Evolutionary conservation across 768 basidiomycete genomes (phyloP).

Genomic region (Leccinum incarnatum): DNA sequence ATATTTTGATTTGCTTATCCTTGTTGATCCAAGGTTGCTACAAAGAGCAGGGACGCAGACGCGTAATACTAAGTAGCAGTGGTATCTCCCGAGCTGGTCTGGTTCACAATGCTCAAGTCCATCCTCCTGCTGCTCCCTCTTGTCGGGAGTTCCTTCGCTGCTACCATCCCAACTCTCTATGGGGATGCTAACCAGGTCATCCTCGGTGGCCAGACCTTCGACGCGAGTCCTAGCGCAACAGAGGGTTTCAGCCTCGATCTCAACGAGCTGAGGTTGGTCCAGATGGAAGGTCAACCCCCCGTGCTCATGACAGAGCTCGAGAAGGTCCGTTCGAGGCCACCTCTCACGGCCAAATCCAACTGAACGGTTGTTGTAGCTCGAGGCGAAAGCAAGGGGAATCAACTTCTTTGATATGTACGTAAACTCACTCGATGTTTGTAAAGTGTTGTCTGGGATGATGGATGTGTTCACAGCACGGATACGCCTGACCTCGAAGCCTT

Average conservation of each 20-base stretch:
- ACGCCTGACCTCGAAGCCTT: conserved; percentile 56
- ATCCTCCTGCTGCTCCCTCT: conserved; percentile 18
- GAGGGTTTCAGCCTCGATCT: conserved; percentile 71
- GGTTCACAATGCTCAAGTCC: not conserved
- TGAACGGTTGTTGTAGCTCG: conserved; percentile 49
- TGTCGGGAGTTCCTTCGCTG: conserved; percentile 20
- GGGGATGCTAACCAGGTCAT: conserved; percentile 19
- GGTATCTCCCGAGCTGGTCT: too few relatives aligned
- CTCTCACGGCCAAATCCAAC: not conserved
- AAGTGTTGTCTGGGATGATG: conserved; percentile 1
- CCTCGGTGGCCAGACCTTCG: conserved; percentile 27
- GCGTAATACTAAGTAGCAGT: too few relatives aligned
- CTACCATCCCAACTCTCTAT: conserved; percentile 10
- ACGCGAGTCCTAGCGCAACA: conserved; percentile 16
- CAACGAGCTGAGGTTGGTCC: conserved; percentile 67
- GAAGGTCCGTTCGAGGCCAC: conserved; percentile 50
- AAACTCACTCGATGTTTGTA: not conserved
- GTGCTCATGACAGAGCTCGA: conserved; percentile 88
- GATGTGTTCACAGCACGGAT: conserved; percentile 57
- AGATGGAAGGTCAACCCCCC: conserved; percentile 66
- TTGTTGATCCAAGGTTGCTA: not conserved
- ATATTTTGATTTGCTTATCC: not conserved
- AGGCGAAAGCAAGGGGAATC: conserved; percentile 71
- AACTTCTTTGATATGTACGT: conserved; percentile 86
- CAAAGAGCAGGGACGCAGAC: too few relatives aligned